Evolutionary conservation across 805 yeast species (phyloP), one percentile per base, ranked within the genome.

Genomic region (Suhomyces kilbournensis): DNA sequence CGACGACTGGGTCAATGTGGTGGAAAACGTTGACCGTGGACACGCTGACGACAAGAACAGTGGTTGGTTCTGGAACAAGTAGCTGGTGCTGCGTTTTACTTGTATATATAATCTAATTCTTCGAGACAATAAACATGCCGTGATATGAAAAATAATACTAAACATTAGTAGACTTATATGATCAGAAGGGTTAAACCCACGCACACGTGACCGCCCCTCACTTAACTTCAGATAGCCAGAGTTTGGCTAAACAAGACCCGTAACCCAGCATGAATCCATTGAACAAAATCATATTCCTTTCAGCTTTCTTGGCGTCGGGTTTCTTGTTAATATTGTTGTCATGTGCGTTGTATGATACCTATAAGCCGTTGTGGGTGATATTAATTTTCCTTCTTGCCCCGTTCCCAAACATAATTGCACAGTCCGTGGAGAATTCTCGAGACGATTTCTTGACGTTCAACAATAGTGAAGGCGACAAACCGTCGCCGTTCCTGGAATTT

Each of bases 271-370:
- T 74, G 78, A 74, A 75, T 61, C 78, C 79, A 47, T 69, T 75
- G 59, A 75, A 75, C 59, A 74, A 75, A 55, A 75, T 75, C 58
- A 75, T 75, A 56, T 75, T 75, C 61, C 68, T 75, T 48, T 72
- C 77, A 50, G 79, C 78, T 44, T 71, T 75, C 49, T 63, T 75
- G 35, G 80, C 80, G 7, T 67, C 76, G 17, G 80, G 80, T 30
- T 75, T 75, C 57, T 63, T 75, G 26, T 62, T 75, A 40, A 75
- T 75, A 43, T 60, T 75, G 40, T 67, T 75, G 53, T 73, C 78
- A 49, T 75, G 80, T 60, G 80, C 80, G 34, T 66, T 75, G 49
- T 75, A 67, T 63, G 68, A 69, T 56, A 75, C 74, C 57, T 75
- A 74, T 68, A 62, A 60, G 46, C 74, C 76, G 9, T 57, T 72